Evolutionary conservation across 495 filamentous ascomycete genomes (phyloP).

Genomic region (Penicillium fimorum): DNA sequence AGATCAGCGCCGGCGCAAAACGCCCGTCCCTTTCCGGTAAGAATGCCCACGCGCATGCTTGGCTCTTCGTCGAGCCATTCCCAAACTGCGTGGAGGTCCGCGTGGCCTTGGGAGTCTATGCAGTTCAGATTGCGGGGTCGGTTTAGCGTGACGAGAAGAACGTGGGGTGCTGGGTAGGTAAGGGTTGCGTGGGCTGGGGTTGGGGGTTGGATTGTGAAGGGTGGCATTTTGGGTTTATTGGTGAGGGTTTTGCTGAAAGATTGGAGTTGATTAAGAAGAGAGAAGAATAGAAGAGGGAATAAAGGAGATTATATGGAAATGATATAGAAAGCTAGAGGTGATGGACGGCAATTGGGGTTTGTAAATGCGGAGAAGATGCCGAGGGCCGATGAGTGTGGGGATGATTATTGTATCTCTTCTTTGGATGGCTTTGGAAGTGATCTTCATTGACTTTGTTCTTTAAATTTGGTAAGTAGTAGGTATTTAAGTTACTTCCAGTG

Average conservation of each 20-base stretch:
- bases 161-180: conserved; percentile 46
- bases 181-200: conserved; percentile 37
- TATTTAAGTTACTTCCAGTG: neutral
- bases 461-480: neutral
- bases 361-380: conserved; percentile 32
- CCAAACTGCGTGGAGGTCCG: conserved; percentile 52
- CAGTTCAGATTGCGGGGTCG: conserved; percentile 49
- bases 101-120: conserved; percentile 51
- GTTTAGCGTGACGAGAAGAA: conserved; percentile 50
- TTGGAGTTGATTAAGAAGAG: neutral
- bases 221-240: conserved; percentile 15
- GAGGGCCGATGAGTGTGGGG: conserved; percentile 30
- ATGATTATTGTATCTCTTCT: neutral
- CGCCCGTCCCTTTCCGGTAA: conserved; percentile 55
- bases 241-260: neutral
- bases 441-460: neutral
- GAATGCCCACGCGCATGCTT: conserved; percentile 50
- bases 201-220: conserved; percentile 40
- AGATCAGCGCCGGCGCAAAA: conserved; percentile 62
- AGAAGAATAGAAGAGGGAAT: neutral
- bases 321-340: neutral
- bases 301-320: neutral
- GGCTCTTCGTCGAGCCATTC: conserved; percentile 59
- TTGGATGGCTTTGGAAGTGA: neutral
- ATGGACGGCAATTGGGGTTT: conserved; percentile 6